phyloP scores from a whole-genome alignment of 805 yeast species.

The Zygosaccharomyces pseudorouxii region DNA sequence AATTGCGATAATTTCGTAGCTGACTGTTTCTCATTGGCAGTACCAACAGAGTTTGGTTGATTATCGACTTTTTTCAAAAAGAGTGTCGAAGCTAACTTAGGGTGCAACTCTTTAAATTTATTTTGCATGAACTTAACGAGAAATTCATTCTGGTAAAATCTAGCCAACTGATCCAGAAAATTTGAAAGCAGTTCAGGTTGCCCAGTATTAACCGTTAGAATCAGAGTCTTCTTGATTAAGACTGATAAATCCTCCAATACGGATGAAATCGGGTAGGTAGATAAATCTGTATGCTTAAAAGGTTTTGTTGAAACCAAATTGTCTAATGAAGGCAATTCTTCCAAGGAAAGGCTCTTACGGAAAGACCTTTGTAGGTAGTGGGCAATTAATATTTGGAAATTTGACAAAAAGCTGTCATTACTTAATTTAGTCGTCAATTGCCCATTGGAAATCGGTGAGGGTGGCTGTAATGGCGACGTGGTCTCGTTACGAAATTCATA shows the following conservation, averaged over 20 bases:
- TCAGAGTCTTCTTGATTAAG: slow-evolving; percentile 61
- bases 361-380: slow-evolving; percentile 73
- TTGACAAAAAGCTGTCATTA: slow-evolving; percentile 45
- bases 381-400: slow-evolving; percentile 58
- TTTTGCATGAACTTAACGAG: slow-evolving; percentile 30
- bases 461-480: slow-evolving; percentile 13
- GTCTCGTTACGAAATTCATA: slow-evolving; percentile 36
- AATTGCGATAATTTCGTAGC: slow-evolving; percentile 25
- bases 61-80: slow-evolving; percentile 21
- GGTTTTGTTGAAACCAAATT: slow-evolving; percentile 27
- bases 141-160: slow-evolving; percentile 32
- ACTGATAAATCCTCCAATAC: slow-evolving; percentile 81
- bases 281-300: slow-evolving; percentile 22
- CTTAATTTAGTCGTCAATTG: slow-evolving; percentile 25
- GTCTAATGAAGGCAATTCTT: slow-evolving; percentile 62
- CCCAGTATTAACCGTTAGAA: slow-evolving; percentile 68
- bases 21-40: slow-evolving; percentile 9
- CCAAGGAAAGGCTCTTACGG: slow-evolving; percentile 75
- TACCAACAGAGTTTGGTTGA: slow-evolving; percentile 13
- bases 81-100: slow-evolving; percentile 20
- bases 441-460: slow-evolving; percentile 28
- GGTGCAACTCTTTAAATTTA: slow-evolving; percentile 26
- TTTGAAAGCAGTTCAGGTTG: slow-evolving; percentile 36
- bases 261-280: slow-evolving; percentile 62
- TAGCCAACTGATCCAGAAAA: slow-evolving; percentile 28